These are phyloP conservation scores for Flagelloscypha sp. DNA, from an alignment of 768 basidiomycete species.

Conservation along the genomic window DNA sequence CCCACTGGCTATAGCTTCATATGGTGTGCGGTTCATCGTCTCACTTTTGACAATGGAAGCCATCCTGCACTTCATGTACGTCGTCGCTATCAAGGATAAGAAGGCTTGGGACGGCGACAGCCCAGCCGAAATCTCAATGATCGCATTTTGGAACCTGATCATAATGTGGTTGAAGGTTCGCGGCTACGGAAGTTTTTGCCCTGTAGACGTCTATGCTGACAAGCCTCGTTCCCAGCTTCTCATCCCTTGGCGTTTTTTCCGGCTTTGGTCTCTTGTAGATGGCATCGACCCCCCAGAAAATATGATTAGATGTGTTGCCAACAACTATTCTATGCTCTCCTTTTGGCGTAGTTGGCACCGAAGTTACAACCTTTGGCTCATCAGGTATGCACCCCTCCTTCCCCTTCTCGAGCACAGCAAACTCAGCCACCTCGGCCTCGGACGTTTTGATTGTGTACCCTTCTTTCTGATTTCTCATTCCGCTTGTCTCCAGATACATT, in stretches of 20 bases:
- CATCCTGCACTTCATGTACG: constrained; percentile 90
- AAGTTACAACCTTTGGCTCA: constrained; percentile 92
- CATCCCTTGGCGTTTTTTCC: constrained; percentile 95
- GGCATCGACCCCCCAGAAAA: constrained; percentile 95
- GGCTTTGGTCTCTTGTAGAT: constrained; percentile 83
- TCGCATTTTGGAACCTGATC: constrained; percentile 96
- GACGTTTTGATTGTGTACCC: constrained; percentile 1
- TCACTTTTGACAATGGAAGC: constrained; percentile 83
- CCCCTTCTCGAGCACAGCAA: neutral
- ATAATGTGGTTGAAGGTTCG: constrained; percentile 93
- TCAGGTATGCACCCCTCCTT: constrained; percentile 44
- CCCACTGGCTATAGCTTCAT: constrained; percentile 34
- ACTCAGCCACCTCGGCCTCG: neutral
- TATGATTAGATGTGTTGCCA: constrained; percentile 97
- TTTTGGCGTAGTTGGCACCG: constrained; percentile 98
- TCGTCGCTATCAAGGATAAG: constrained; percentile 90
- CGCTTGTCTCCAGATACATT: constrained; percentile 60
- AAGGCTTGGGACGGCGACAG: constrained; percentile 75
- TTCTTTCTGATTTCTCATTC: constrained; percentile 5
- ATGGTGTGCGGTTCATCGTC: constrained; percentile 61
- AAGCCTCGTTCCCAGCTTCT: constrained; percentile 49
- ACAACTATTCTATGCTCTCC: constrained; percentile 87
- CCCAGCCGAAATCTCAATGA: constrained; percentile 78
- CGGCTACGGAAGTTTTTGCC: neutral
- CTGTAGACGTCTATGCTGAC: too few relatives aligned